Conservation (phyloP, 179 eudicot genomes). For the Patellifolia procumbens region DNA sequence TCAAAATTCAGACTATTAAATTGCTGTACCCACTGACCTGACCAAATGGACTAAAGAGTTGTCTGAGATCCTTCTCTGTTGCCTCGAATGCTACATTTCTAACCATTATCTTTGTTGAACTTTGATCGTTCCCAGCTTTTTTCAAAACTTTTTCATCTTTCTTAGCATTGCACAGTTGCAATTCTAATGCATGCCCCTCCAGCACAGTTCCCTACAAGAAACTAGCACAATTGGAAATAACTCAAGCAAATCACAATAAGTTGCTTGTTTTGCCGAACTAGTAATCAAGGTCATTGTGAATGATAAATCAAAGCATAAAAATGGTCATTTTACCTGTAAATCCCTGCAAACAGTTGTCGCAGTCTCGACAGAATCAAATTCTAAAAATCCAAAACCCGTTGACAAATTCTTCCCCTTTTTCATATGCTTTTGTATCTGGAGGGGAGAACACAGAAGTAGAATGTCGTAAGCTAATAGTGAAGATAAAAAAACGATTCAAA, state of each 20-base stretch:
- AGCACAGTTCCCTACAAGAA: slow-evolving; percentile 81
- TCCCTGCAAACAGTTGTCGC: slow-evolving; percentile 73
- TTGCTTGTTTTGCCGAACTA: background rate
- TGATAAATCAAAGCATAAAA: background rate
- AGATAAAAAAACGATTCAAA: background rate
- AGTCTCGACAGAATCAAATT: slow-evolving; percentile 82
- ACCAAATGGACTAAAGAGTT: slow-evolving; percentile 86
- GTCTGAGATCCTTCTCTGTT: slow-evolving; percentile 82
- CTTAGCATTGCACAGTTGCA: slow-evolving; percentile 78
- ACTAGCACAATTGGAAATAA: background rate
- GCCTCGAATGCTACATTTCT: slow-evolving; percentile 98
- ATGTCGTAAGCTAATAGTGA: slow-evolving; percentile 2
- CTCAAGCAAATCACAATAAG: background rate
- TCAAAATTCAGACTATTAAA: background rate
- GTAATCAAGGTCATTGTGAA: background rate
- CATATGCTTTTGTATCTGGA: slow-evolving; percentile 73
- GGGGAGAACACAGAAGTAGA: background rate
- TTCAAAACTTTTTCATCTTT: slow-evolving; percentile 50
- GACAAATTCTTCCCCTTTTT: slow-evolving; percentile 88
- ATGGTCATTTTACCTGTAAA: slow-evolving; percentile 57
- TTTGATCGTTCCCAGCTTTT: slow-evolving; percentile 56
- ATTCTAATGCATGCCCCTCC: slow-evolving; percentile 89
- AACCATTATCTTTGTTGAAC: slow-evolving; percentile 88
- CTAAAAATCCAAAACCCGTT: slow-evolving; percentile 89
- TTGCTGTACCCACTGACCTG: slow-evolving; percentile 56